Percentiles rank a stretch among this genome's conserved stretches.
phyloP scores from a whole-genome alignment of 768 basidiomycete species.

The Mycena maculata region DNA sequence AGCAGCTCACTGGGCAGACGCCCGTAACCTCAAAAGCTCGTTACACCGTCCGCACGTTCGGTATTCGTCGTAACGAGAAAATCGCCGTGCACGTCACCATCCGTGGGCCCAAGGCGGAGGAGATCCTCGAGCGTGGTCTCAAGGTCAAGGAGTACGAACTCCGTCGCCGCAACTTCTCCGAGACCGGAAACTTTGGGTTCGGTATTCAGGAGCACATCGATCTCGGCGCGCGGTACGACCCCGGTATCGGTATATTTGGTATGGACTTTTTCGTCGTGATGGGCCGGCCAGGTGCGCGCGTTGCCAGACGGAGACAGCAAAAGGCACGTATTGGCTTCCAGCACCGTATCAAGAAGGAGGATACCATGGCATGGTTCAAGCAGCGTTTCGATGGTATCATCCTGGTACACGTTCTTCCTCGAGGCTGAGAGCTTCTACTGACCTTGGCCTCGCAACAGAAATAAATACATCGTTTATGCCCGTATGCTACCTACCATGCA shows the following conservation, averaged over 20 bases:
- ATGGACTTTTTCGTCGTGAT: slow-evolving; percentile 99
- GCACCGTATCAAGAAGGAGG: slow-evolving; percentile 95
- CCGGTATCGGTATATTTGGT: slow-evolving; percentile 98
- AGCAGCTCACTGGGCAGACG: slow-evolving; percentile 99
- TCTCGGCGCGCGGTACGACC: slow-evolving; percentile 98
- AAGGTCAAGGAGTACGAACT: slow-evolving; percentile 99
- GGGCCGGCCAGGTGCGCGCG: slow-evolving; percentile 94
- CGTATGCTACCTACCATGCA: slow-evolving; percentile 33
- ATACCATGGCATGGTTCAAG: slow-evolving; percentile 99
- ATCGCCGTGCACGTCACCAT: slow-evolving; percentile 99
- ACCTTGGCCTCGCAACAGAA: slow-evolving; percentile 21
- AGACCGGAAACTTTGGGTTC: slow-evolving; percentile 99
- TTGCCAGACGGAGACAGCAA: slow-evolving; percentile 91
- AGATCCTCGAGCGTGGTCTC: slow-evolving; percentile 97
- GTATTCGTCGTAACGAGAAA: slow-evolving; percentile 99
- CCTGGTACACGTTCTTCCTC: slow-evolving; percentile 65
- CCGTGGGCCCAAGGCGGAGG: slow-evolving; percentile 99
- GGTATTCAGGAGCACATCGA: slow-evolving; percentile 99
- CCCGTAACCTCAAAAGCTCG: slow-evolving; percentile 99
- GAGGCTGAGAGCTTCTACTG: not conserved
- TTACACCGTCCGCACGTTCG: slow-evolving; percentile 99
- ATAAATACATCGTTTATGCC: slow-evolving; percentile 26
- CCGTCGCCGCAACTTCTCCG: slow-evolving; percentile 96
- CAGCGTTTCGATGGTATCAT: slow-evolving; percentile 99
- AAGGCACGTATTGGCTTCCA: slow-evolving; percentile 86